phyloP scores from a whole-genome alignment of 257 asterid species.

The Forsythia viridissima region DNA sequence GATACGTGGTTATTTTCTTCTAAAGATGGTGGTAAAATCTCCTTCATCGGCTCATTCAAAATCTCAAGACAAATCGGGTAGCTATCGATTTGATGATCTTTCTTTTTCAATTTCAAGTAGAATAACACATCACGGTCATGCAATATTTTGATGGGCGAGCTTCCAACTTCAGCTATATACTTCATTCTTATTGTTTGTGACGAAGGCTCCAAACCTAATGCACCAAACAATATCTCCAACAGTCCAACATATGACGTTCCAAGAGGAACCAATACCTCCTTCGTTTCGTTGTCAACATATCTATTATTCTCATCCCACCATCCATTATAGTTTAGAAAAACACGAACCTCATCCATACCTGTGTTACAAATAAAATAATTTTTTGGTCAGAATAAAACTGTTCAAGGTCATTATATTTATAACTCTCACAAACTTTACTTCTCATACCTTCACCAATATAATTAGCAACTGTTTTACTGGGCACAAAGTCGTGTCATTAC shows the following conservation, averaged over 20 bases:
- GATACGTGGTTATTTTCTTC: neutral
- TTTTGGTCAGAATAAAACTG: neutral
- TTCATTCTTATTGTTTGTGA: neutral
- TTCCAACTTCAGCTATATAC: slow-evolving; percentile 3
- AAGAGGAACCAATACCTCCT: neutral
- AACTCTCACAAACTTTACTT: neutral
- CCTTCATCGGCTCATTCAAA: neutral
- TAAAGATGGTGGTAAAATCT: neutral
- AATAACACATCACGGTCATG: neutral
- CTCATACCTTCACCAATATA: neutral
- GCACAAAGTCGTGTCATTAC: neutral
- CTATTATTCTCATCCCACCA: neutral
- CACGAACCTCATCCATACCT: neutral
- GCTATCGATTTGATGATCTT: neutral
- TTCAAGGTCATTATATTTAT: neutral
- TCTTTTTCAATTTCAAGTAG: neutral
- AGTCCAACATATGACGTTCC: neutral
- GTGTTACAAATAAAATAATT: neutral
- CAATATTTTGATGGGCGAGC: slow-evolving; percentile 6
- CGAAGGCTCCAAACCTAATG: neutral
- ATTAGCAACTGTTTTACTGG: neutral
- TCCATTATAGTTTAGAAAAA: neutral
- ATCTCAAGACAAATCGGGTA: slow-evolving; percentile 5
- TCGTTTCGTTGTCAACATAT: neutral
- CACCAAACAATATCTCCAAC: neutral